These are phyloP conservation scores for Fomitopsis serialis DNA, from an alignment of 768 basidiomycete genomes.

Conservation along the genomic window DNA sequence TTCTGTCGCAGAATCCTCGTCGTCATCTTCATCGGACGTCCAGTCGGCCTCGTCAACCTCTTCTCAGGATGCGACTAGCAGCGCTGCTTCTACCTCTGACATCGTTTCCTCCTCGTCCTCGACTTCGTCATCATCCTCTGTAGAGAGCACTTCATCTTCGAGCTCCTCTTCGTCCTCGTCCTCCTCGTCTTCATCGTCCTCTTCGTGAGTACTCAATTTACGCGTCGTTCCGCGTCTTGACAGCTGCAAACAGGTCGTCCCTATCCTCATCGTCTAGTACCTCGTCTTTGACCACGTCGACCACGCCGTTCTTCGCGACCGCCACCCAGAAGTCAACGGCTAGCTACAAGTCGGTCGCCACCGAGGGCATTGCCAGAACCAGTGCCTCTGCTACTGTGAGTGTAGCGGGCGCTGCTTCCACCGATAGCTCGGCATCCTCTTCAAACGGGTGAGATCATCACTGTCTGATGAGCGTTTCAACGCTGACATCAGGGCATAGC, in stretches of 20 bases:
- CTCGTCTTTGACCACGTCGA: background rate
- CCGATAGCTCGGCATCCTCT: conserved; percentile 5
- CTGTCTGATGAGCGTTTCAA: background rate
- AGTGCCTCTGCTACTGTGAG: conserved; percentile 7
- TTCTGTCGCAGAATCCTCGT: background rate
- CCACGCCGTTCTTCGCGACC: background rate
- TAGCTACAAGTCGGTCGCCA: conserved; percentile 5
- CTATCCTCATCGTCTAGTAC: conserved; percentile 9
- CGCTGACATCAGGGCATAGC: conserved; percentile 18
- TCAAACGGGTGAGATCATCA: conserved; percentile 9
- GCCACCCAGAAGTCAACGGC: conserved; percentile 9
- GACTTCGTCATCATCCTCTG: background rate
- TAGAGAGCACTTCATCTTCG: conserved; percentile 3
- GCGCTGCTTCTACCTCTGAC: background rate
- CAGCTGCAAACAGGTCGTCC: conserved; percentile 5
- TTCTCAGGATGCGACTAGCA: background rate
- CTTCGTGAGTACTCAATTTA: background rate
- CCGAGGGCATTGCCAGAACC: background rate
- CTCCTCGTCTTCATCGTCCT: conserved; percentile 6
- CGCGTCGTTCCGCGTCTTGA: background rate
- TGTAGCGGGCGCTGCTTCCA: conserved; percentile 3
- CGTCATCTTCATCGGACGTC: background rate
- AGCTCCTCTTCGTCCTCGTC: conserved; percentile 10
- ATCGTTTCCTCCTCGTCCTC: conserved; percentile 3
- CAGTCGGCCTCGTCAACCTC: background rate